Conservation (phyloP, 2,329 filamentous ascomycete species). For the Rhynchosporium graminicola region DNA sequence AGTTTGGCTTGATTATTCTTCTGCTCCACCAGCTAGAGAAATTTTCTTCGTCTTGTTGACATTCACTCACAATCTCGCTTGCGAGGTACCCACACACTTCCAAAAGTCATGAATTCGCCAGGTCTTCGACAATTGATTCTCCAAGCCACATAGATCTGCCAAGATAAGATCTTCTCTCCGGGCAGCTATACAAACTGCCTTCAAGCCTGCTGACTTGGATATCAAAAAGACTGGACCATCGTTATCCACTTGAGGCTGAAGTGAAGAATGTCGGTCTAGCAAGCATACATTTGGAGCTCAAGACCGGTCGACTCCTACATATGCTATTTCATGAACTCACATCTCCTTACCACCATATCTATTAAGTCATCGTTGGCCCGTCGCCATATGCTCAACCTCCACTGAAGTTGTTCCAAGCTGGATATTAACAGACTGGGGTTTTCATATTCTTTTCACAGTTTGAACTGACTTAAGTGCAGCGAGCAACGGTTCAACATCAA, state of each 20-base stretch:
- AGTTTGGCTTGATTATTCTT: not conserved
- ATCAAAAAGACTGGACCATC: not conserved
- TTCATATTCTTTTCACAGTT: not conserved
- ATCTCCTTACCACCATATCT: not conserved
- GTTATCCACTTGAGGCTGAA: not conserved
- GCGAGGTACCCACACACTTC: not conserved
- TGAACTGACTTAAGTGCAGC: slow-evolving; percentile 5
- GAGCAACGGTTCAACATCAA: not conserved
- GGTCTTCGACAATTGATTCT: not conserved
- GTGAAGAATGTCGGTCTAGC: not conserved
- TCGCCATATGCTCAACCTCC: not conserved
- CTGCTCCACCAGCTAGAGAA: not conserved
- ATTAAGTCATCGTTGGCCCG: not conserved
- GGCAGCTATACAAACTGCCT: not conserved
- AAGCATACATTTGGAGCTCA: not conserved
- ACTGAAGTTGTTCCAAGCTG: not conserved
- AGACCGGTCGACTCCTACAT: not conserved
- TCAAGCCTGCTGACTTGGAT: not conserved
- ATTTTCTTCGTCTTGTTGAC: not conserved
- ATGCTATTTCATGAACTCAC: not conserved
- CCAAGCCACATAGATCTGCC: not conserved
- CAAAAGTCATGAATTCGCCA: not conserved
- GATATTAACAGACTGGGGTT: slow-evolving; percentile 1
- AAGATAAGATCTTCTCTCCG: not conserved
- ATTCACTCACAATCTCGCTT: not conserved